phyloP scores from a whole-genome alignment of 495 filamentous ascomycete genomes.

The Podospora tetraspora region DNA sequence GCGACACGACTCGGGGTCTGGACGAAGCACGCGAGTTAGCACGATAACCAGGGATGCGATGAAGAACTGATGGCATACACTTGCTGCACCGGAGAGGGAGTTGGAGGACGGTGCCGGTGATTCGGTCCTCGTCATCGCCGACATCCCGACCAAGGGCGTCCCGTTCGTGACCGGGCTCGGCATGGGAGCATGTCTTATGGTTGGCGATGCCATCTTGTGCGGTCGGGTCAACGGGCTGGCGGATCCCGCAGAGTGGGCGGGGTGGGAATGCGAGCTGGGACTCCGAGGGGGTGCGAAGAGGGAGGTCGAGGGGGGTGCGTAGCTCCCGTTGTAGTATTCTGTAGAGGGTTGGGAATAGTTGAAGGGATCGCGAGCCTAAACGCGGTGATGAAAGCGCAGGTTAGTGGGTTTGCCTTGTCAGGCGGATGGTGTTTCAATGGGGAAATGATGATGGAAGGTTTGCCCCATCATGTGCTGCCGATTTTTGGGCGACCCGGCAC shows the following conservation, averaged over 20 bases:
- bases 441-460: neutral
- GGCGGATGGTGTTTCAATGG: neutral
- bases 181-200: conserved; percentile 39
- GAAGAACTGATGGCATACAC: conserved; percentile 28
- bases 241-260: conserved; percentile 49
- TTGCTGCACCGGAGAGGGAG: conserved; percentile 25
- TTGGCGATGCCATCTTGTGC: conserved; percentile 50
- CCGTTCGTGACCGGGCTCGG: conserved; percentile 43
- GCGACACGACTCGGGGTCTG: conserved; percentile 62
- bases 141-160: conserved; percentile 36
- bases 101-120: conserved; percentile 32
- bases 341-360: conserved; percentile 38
- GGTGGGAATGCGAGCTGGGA: conserved; percentile 49
- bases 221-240: conserved; percentile 47
- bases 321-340: conserved; percentile 51
- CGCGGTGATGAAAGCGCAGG: conserved; percentile 17
- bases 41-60: conserved; percentile 4
- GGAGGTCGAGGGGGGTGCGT: conserved; percentile 53
- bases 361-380: conserved; percentile 50
- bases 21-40: conserved; percentile 11
- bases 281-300: conserved; percentile 48
- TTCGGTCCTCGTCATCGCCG: conserved; percentile 42
- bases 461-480: neutral
- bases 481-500: conserved; percentile 2
- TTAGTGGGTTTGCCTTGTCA: conserved; percentile 18